Evolutionary conservation across 106 monocot species (phyloP).

Genomic region (Allium cepa): DNA sequence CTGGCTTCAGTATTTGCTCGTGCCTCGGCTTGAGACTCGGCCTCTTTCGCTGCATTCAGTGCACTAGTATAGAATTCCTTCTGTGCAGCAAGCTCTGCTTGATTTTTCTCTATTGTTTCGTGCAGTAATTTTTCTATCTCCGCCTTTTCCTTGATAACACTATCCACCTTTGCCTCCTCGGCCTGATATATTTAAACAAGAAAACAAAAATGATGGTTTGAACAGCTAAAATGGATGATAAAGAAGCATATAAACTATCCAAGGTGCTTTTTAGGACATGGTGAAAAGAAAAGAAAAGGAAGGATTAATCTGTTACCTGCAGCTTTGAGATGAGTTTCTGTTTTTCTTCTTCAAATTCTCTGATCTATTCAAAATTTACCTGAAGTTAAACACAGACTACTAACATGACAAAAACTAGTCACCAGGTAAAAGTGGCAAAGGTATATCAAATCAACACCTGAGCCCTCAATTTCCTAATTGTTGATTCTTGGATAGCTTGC

Average conservation of each 20-base stretch:
- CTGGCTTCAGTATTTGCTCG: constrained; percentile 81
- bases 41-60: constrained; percentile 88
- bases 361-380: constrained; percentile 40
- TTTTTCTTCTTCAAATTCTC: constrained; percentile 96
- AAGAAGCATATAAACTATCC: too few species aligned
- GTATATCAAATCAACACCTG: constrained; percentile 52
- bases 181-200: constrained; percentile 39
- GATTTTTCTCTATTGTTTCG: constrained; percentile 93
- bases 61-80: constrained; percentile 96
- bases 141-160: constrained; percentile 80
- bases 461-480: constrained; percentile 93
- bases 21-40: constrained; percentile 82
- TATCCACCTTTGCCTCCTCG: constrained; percentile 90
- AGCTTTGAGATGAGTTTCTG: constrained; percentile 90
- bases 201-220: not conserved
- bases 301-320: constrained; percentile 47
- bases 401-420: not conserved
- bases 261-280: too few species aligned
- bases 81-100: constrained; percentile 78
- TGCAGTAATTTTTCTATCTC: constrained; percentile 92
- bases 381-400: not conserved
- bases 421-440: not conserved
- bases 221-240: not conserved
- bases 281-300: not conserved
- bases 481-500: constrained; percentile 93